Evolutionary conservation across 306 rosid genomes (phyloP).

Genomic region (Citrullus colocynthis): DNA sequence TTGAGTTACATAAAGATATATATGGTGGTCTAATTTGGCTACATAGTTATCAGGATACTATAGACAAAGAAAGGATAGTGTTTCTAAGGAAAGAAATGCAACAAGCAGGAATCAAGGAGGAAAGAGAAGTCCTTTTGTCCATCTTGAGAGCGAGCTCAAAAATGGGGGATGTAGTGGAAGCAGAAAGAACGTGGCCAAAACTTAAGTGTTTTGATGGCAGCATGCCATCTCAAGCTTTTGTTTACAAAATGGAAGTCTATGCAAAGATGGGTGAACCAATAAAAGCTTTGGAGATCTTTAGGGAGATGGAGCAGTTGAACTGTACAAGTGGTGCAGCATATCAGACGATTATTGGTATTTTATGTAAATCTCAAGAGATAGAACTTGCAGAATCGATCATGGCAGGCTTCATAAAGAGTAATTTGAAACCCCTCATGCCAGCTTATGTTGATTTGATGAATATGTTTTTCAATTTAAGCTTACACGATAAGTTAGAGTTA

Average conservation of each 20-base stretch:
- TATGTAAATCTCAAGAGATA: constrained; percentile 53
- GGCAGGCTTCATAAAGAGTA: constrained; percentile 46
- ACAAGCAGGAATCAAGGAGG: constrained; percentile 51
- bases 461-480: constrained; percentile 55
- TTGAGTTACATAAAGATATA: constrained; percentile 63
- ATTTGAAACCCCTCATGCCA: constrained; percentile 58
- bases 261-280: constrained; percentile 53
- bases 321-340: constrained; percentile 42
- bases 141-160: constrained; percentile 71
- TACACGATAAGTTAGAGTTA: constrained; percentile 54
- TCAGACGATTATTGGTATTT: constrained; percentile 57
- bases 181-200: constrained; percentile 53
- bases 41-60: constrained; percentile 75
- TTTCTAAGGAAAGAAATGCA: constrained; percentile 58
- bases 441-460: constrained; percentile 51
- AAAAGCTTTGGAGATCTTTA: constrained; percentile 55
- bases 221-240: constrained; percentile 53
- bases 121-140: constrained; percentile 57
- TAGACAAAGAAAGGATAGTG: constrained; percentile 60
- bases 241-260: constrained; percentile 79
- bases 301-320: constrained; percentile 53
- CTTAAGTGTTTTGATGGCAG: constrained; percentile 31
- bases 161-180: constrained; percentile 54
- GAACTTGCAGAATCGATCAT: constrained; percentile 68
- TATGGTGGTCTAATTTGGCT: constrained; percentile 86